Base-by-base conservation (phyloP, 2,329 filamentous ascomycete species). In the Fusarium acutatum region DNA sequence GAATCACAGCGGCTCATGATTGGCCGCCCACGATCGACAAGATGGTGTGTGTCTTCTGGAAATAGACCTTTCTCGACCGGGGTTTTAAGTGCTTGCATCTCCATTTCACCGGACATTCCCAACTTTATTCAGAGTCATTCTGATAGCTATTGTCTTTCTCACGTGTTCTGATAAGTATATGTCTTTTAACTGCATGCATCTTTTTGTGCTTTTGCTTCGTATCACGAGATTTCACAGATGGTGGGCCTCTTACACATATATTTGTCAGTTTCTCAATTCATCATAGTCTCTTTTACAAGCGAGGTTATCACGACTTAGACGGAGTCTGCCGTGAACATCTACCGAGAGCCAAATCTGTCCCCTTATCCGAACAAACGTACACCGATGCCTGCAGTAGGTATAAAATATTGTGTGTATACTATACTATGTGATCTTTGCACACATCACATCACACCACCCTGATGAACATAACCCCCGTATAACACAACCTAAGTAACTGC, bases 51-150 rank as follows among this genome's bases (percentile, higher is more conserved):
- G 56, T 60, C 41, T 65, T n/a, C 62, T 53, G 64, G 49, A 73
- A 75, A 73, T 73, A 72, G 62, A 57, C 67, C 60, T 60, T 41
- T 56, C 52, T 46, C 15, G 75, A 77, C 75, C 71, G 34, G 75
- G 75, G 75, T 61, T 77, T 77, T 75, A 77, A 77, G 75, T 77
- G 75, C 75, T 77, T 77, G 75, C 75, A 77, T 76, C 47, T 50
- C 12, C 50, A 62, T 62, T 57, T 35, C 44, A 46, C 38, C 30
- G 12, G 24, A 47, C 40, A 71, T 41, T 35, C 24, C 24, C n/a
- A 59, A 64, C 58, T 46, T 32, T 68, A 26, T 32, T 38, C 24
- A 24, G 24, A 30, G 50, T 35, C 44, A 54, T 35, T 37, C 15
- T 46, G 28, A 18, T 62, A 12, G 44, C 20, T 15, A 20, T 59